Conservation (phyloP, 176 grass and related monocot species). For the Hsuehochloa calcarea region DNA sequence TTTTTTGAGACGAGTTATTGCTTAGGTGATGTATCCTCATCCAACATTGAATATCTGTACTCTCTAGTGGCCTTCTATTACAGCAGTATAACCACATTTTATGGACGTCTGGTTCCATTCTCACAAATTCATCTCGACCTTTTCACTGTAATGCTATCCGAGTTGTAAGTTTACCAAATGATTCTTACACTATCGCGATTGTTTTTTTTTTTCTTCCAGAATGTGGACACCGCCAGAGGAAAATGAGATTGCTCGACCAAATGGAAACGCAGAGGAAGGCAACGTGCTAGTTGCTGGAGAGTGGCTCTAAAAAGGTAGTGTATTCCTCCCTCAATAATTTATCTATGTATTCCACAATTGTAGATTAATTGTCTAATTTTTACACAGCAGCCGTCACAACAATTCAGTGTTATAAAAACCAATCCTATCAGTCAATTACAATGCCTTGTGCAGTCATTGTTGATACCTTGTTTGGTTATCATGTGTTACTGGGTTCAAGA, state of each 20-base stretch:
- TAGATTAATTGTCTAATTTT: background rate
- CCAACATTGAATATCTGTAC: conserved; percentile 14
- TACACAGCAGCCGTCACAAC: background rate
- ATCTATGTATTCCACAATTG: background rate
- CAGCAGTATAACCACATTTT: background rate
- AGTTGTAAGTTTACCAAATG: background rate
- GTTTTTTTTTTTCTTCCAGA: conserved; percentile 52
- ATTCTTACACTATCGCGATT: background rate
- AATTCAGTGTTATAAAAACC: background rate
- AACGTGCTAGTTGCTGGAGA: conserved; percentile 34
- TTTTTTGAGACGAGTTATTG: background rate
- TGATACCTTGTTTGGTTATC: conserved; percentile 7
- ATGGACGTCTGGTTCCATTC: background rate
- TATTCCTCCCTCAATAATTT: background rate
- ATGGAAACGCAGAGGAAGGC: conserved; percentile 36
- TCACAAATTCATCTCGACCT: background rate
- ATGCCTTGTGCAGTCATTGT: background rate
- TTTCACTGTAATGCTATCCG: background rate
- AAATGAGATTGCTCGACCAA: conserved; percentile 53
- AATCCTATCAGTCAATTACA: conserved; percentile 8
- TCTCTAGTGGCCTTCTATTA: background rate
- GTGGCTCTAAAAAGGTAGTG: conserved; percentile 65
- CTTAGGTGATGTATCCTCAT: background rate
- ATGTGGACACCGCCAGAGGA: conserved; percentile 87
- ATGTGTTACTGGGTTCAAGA: conserved; percentile 46